phyloP scores from a whole-genome alignment of 805 yeast species.

The Ogataea chonburiensis region DNA sequence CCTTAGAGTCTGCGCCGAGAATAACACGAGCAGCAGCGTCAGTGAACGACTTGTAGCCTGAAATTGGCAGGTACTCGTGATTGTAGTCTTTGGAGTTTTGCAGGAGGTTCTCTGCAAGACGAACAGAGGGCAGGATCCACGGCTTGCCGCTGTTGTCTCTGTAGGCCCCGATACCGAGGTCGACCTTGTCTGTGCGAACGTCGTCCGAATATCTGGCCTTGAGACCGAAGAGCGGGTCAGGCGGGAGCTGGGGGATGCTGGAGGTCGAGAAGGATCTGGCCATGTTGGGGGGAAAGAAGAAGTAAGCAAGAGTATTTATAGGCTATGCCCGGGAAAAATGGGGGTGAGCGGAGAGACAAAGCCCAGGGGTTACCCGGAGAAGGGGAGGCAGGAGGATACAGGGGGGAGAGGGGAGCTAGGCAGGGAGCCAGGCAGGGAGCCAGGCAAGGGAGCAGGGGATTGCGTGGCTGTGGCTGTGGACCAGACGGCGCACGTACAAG shows the following conservation, averaged over 20 bases:
- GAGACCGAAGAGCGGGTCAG: constrained; percentile 84
- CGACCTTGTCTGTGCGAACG: constrained; percentile 65
- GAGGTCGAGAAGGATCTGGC: constrained; percentile 28
- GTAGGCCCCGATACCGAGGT: constrained; percentile 91
- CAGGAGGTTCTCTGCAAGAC: constrained; percentile 65
- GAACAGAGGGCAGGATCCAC: constrained; percentile 80
- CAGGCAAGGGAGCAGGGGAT: too few species aligned
- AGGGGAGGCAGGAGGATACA: too few species aligned
- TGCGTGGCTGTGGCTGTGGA: too few species aligned
- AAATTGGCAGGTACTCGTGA: constrained; percentile 87
- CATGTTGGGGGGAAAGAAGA: constrained; percentile 6
- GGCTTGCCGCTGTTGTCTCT: constrained; percentile 89
- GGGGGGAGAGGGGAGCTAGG: too few species aligned
- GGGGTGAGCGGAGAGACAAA: constrained; percentile 7
- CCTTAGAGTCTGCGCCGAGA: constrained; percentile 58
- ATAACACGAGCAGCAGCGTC: constrained; percentile 71
- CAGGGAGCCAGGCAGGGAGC: too few species aligned
- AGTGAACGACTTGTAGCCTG: constrained; percentile 70
- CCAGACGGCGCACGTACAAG: too few species aligned
- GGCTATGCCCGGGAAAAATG: constrained; percentile 6
- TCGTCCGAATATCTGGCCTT: constrained; percentile 66
- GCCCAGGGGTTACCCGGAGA: constrained; percentile 10
- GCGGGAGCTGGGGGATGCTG: constrained; percentile 63
- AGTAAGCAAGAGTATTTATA: neutral
- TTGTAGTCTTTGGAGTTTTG: constrained; percentile 60